Evolutionary conservation across 2,329 filamentous ascomycete genomes (phyloP), one percentile per base, ranked within the genome.

Genomic region (Fusarium fracticaudum): DNA sequence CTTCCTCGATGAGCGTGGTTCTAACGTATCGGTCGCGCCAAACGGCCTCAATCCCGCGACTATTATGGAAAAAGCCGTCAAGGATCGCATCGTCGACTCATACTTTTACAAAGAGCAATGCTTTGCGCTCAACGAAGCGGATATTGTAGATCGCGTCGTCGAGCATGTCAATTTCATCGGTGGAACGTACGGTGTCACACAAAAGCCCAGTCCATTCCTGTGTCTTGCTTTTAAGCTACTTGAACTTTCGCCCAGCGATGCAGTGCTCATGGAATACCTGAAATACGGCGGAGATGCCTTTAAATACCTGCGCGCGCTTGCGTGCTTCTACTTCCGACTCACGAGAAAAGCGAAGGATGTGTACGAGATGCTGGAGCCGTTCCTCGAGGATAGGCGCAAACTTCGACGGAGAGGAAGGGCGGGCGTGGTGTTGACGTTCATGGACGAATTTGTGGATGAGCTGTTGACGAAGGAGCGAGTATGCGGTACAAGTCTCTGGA

Each of bases 101-200:
- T 97, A 98, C 85, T 99, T 98, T 86, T 99, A 95, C 93, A 98
- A 98, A 84, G 96, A 98, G 84, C 95, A 98, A 85, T 98, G 96
- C 82, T 99, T 98, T 84, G 96, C 93, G 47, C 88, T 99, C 74
- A 99, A 98, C 85, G 91, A 92, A 81, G 90, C 90, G 60, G 90
- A 91, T 83, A 86, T 99, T 11, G 92, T 98, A 78, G 94, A 98
- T 84, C 94, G 96, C 74, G 95, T 97, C 1, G 93, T 94, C 33
- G 93, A 96, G 77, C 88, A 92, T 83, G 89, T 99, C 53, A 88
- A 86, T 55, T 96, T 93, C 83, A 89, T 99, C 64, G 96, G 95
- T 72, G 96, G 96, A 76, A 97, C 95, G 10, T 94, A 94, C 79
- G 95, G 95, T 60, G 89, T 91, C 24, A 89, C 91, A 54, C 96